Conservation (phyloP, 1,284 basidiomycete genomes). For the Coniferiporia weirii region DNA sequence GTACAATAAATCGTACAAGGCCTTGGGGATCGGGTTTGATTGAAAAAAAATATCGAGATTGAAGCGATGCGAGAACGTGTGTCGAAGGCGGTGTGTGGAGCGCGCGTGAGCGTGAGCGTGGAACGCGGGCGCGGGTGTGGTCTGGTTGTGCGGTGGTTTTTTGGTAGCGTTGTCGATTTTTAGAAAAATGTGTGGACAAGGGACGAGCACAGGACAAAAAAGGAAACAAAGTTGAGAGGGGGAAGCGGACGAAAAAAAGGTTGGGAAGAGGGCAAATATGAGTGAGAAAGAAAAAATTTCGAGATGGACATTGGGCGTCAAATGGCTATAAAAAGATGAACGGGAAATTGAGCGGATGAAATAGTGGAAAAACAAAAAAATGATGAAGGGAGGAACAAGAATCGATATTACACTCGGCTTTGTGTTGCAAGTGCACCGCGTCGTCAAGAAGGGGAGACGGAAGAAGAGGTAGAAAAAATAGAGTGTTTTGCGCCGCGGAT, state of each 20-base stretch:
- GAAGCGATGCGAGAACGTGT: background rate
- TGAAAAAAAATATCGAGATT: background rate
- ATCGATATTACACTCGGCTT: too few species aligned
- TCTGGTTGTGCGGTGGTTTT: background rate
- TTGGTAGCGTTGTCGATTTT: background rate
- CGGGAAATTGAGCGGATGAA: too few species aligned
- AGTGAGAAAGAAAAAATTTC: background rate
- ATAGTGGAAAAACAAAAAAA: too few species aligned
- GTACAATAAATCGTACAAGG: constrained; percentile 15
- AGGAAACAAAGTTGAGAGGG: background rate
- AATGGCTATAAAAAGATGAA: too few species aligned
- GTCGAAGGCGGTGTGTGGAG: background rate
- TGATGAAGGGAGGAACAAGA: too few species aligned
- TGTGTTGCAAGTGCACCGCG: background rate
- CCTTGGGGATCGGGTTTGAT: too few species aligned
- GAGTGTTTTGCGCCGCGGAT: too few species aligned
- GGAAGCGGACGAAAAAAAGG: background rate
- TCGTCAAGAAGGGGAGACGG: background rate
- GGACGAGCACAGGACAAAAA: background rate
- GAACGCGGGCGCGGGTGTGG: background rate
- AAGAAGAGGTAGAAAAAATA: too few species aligned
- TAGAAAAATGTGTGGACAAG: background rate
- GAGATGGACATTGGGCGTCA: too few species aligned
- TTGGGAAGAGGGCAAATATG: background rate
- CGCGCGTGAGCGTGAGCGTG: background rate